Evolutionary conservation across 257 asterid species (phyloP).

Genomic region (Petrea volubilis): DNA sequence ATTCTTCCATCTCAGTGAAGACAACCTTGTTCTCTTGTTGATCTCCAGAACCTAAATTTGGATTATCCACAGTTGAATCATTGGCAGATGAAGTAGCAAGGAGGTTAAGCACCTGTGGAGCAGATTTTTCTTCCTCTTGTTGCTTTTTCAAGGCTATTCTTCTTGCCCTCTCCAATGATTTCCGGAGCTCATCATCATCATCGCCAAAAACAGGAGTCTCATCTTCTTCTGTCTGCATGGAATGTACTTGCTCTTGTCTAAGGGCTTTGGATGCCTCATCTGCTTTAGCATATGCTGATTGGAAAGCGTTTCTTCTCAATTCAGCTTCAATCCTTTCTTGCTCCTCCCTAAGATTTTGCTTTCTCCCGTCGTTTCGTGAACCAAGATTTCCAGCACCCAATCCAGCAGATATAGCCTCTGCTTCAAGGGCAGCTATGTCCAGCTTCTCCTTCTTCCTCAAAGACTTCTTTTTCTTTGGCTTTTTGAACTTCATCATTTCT

Average conservation of each 20-base stretch:
- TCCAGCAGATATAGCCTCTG: conserved; percentile 91
- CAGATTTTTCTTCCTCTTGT: conserved; percentile 51
- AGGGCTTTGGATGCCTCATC: conserved; percentile 94
- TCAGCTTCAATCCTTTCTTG: conserved; percentile 76
- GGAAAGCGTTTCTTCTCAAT: conserved; percentile 73
- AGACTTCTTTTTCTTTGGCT: conserved; percentile 94
- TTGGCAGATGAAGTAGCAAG: conserved; percentile 54
- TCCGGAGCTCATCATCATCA: conserved; percentile 87
- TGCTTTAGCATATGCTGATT: conserved; percentile 80
- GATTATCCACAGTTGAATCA: conserved; percentile 39
- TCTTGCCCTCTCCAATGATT: conserved; percentile 89
- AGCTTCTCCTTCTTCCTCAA: conserved; percentile 89
- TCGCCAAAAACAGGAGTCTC: conserved; percentile 69
- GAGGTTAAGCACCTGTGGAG: conserved; percentile 45
- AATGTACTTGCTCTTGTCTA: conserved; percentile 45
- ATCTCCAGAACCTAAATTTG: conserved; percentile 50
- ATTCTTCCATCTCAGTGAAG: conserved; percentile 98
- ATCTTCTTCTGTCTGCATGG: conserved; percentile 54
- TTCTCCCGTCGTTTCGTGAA: conserved; percentile 67
- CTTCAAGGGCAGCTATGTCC: conserved; percentile 84
- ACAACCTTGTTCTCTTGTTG: conserved; percentile 76
- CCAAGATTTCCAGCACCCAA: conserved; percentile 90
- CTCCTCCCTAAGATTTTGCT: conserved; percentile 76
- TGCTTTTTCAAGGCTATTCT: conserved; percentile 72
- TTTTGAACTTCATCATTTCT: conserved; percentile 84